These are phyloP conservation scores for Selaginella tamariscina DNA, from an alignment of 75 land plant species.

Conservation along the genomic window DNA sequence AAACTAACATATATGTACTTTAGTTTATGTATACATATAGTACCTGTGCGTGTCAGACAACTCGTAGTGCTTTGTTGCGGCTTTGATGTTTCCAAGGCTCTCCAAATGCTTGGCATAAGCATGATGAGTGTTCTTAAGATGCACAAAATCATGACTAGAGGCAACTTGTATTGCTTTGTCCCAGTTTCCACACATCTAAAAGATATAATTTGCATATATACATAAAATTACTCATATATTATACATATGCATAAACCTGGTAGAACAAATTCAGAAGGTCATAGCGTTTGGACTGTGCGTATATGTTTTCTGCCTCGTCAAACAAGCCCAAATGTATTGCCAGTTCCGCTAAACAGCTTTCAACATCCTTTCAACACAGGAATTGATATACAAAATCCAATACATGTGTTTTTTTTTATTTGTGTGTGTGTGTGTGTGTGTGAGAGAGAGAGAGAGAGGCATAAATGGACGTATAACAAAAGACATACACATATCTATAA, in stretches of 20 bases:
- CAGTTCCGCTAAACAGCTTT: slow-evolving; percentile 23
- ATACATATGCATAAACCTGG: slow-evolving; percentile 18
- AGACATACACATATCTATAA: no score
- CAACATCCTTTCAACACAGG: slow-evolving; percentile 17
- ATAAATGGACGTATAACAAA: no score
- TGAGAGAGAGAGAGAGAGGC: no score
- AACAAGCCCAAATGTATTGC: slow-evolving; percentile 25
- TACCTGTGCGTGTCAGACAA: slow-evolving; percentile 30
- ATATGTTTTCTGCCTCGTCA: slow-evolving; percentile 27
- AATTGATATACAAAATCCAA: background rate
- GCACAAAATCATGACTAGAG: slow-evolving; percentile 22
- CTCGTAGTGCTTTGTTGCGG: slow-evolving; percentile 26
- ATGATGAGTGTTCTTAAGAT: slow-evolving; percentile 28
- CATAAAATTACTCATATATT: background rate
- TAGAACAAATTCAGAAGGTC: slow-evolving; percentile 26
- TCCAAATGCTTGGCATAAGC: slow-evolving; percentile 32
- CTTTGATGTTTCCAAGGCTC: slow-evolving; percentile 23
- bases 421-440: no score
- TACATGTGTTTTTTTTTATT: background rate
- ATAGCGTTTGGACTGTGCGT: slow-evolving; percentile 24
- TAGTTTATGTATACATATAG: background rate
- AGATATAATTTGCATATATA: background rate
- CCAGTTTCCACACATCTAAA: slow-evolving; percentile 30
- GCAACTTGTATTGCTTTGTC: slow-evolving; percentile 30
- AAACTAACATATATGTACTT: background rate